Evolutionary conservation across 2,329 filamentous ascomycete genomes (phyloP), one percentile per base, ranked within the genome.

Genomic region (Huntiella decipiens): DNA sequence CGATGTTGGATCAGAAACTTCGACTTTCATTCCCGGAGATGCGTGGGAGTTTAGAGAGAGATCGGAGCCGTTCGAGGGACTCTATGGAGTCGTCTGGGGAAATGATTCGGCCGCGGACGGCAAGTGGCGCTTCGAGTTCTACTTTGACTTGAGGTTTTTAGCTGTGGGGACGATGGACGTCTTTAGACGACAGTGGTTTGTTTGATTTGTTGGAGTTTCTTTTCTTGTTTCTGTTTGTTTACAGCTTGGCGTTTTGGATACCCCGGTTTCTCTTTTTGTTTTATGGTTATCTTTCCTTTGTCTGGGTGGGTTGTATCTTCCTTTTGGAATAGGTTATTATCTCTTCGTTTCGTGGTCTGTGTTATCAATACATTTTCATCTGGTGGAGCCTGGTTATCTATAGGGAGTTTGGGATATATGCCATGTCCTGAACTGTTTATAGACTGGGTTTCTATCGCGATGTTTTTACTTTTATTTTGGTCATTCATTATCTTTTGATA

Each of bases 1-100:
- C 67, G 39, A 67, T 85, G 59, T 66, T 87, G 38, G 80, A 86
- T 52, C 77, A 84, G 58, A 82, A 80, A 57, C 66, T 85, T 43
- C 63, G 68, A 40, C 59, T 76, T 32, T 66, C 56, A 7, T 62
- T 58, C 54, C 56, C 61, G 32, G 54, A 57, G 33, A 15, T 19
- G 31, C 53, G 53, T 12, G 57, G 58, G 4, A 58, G 52, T 44
- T 51, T 41, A 10, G 38, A 41, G 28, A 38, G 45, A 13, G 46
- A 51, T 12, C 38, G 47, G 19, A 42, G 38, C 12, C 31, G 38
- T 5, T 32, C 16, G 10, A 32, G 45, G 13, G 45, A 42, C 32
- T 32, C 39, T 12, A 43, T 46, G 15, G 12, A 42, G 35, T 41
- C 41, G 33, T 46, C 40, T 4, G 42, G 52, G 22, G 54, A 54